phyloP scores from a whole-genome alignment of 2,329 filamentous ascomycete genomes.

The Neodidymelliopsis sp. region DNA sequence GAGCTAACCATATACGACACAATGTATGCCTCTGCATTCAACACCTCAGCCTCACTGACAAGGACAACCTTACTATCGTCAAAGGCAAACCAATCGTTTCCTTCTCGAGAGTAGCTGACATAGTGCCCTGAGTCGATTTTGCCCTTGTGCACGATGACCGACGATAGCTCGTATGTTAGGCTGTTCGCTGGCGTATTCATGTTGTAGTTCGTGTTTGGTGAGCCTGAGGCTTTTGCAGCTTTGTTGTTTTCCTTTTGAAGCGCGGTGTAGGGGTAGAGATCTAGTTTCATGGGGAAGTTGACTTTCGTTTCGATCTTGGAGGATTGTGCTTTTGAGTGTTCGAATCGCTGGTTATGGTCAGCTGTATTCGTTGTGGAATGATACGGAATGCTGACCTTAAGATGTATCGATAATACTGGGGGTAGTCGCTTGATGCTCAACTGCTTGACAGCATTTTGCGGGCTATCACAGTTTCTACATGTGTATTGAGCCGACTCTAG shows the following conservation, averaged over 20 bases:
- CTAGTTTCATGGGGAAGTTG: conserved; percentile 83
- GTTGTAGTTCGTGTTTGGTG: conserved; percentile 40
- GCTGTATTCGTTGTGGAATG: neutral
- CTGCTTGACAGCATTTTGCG: conserved; percentile 81
- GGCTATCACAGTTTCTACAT: conserved; percentile 78
- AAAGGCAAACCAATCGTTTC: conserved; percentile 91
- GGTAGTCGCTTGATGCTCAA: conserved; percentile 84
- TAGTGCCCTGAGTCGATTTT: conserved; percentile 94
- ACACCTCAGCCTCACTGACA: conserved; percentile 82
- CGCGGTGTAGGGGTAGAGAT: conserved; percentile 90
- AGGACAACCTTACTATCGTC: conserved; percentile 93
- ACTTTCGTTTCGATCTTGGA: conserved; percentile 90
- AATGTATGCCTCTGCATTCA: conserved; percentile 86
- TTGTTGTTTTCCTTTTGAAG: conserved; percentile 53
- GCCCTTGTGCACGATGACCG: conserved; percentile 91
- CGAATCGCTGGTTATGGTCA: conserved; percentile 65
- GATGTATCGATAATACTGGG: conserved; percentile 87
- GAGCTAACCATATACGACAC: conserved; percentile 72
- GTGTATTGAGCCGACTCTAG: conserved; percentile 78
- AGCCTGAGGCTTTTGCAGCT: conserved; percentile 48
- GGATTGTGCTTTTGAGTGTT: conserved; percentile 76
- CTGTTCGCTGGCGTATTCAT: conserved; percentile 51
- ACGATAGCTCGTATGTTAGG: conserved; percentile 85
- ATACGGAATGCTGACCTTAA: conserved; percentile 66
- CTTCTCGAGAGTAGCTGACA: conserved; percentile 84